Base-by-base conservation (phyloP, 495 filamentous ascomycete species). In the Daldinia childiae region DNA sequence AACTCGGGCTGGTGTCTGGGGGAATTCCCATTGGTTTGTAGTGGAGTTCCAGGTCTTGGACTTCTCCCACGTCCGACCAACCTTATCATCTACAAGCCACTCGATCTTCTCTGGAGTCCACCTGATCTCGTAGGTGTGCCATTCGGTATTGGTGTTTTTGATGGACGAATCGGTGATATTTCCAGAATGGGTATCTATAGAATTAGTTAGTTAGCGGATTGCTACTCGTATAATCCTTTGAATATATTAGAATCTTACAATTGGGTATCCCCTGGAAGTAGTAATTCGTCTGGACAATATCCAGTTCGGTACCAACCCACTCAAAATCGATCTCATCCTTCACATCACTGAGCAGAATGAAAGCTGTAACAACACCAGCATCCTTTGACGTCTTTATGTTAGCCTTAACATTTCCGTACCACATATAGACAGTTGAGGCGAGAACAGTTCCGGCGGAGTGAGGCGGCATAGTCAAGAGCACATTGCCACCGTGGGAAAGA, bases 301-400 rank as follows among this genome's bases (percentile, higher is more conserved):
- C 74, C 76, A 97, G 79, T 71, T 98, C 92, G 52, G 87, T 86
- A 62, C 95, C 95, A 61, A 99, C 88, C 77, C 89, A 99, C 82
- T 99, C 95, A 77, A 92, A 98, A 79, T 99, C 95, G 76, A 99
- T 97, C 79, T 99, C 95, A 76, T 99, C 95, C 83, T 97, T 97
- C 74, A 95, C 91, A 77, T 98, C 95, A 34, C 90, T 91, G 73
- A 98, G 86, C 71, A 98, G 83, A 78, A 99, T 98, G 79, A 99
- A 99, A 14, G 94, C 95, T 21, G 94, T 93, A 5, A 99, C 93
- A 34, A 98, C 95, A 83, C 95, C 95, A 30, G 82, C 78, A 48
- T 93, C 94, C 73, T 91, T 88, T 64, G 90, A 91, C 6, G 93
- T 94, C 87, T 94, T 97, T 79, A 99, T 83, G 27, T 83, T 91